A percentile compares a stretch with the other conserved stretches of the same genome.
phyloP scores from a whole-genome alignment of 768 basidiomycete genomes.

The Nidularia sp. region DNA sequence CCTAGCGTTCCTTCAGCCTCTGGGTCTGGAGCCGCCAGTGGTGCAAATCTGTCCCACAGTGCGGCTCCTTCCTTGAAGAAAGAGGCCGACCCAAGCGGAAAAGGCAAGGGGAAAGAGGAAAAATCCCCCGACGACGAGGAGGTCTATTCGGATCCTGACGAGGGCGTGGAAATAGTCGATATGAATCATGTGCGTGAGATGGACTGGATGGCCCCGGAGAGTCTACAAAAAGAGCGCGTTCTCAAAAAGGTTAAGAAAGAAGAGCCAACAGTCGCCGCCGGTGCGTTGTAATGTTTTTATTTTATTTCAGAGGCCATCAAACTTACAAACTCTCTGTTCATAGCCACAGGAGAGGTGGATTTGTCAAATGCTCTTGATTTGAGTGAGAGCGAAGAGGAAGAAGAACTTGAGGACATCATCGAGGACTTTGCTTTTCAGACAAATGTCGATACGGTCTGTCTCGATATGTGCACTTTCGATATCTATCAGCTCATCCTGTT shows the following conservation, averaged over 20 bases:
- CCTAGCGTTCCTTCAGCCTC: conserved; percentile 35
- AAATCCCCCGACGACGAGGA: conserved; percentile 52
- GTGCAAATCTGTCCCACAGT: conserved; percentile 45
- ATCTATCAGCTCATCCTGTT: background rate
- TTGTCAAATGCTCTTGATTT: conserved; percentile 61
- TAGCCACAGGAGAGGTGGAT: conserved; percentile 30
- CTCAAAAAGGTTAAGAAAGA: conserved; percentile 36
- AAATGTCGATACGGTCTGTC: conserved; percentile 34
- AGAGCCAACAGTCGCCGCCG: conserved; percentile 20
- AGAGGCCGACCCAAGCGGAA: conserved; percentile 20
- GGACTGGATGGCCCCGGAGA: conserved; percentile 90
- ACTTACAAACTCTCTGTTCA: background rate
- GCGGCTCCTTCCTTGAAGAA: conserved; percentile 48
- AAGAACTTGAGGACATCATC: conserved; percentile 73
- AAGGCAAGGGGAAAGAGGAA: conserved; percentile 18
- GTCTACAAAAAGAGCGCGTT: conserved; percentile 46
- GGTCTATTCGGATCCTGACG: conserved; percentile 82
- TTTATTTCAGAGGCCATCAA: background rate
- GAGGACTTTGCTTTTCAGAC: conserved; percentile 57
- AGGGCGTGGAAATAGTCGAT: conserved; percentile 83
- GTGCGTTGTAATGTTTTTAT: conserved; percentile 14
- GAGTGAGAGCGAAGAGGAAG: conserved; percentile 74
- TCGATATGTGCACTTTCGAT: background rate
- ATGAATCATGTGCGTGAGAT: conserved; percentile 73
- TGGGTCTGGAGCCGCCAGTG: conserved; percentile 35